phyloP scores from a whole-genome alignment of 1,284 basidiomycete species.

The Marasmius oreades region DNA sequence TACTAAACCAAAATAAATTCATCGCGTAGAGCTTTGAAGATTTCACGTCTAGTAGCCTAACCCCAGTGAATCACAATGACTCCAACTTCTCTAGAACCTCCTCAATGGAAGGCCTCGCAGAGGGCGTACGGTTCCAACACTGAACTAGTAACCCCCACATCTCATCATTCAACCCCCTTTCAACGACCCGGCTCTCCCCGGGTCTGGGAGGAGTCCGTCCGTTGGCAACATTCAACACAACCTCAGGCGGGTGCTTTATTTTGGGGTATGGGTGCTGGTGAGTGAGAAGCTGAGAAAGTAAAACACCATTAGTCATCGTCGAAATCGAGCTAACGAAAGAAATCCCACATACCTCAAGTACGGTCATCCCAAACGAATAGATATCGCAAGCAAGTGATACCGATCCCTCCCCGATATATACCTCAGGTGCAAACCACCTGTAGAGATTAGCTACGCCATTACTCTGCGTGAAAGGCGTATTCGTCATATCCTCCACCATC shows the following conservation, averaged over 20 bases:
- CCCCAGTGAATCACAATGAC: too few relatives aligned
- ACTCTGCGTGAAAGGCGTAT: slow-evolving; percentile 49
- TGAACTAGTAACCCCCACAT: slow-evolving; percentile 41
- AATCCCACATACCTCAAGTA: slow-evolving; percentile 33
- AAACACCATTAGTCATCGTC: not conserved
- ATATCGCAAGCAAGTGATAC: slow-evolving; percentile 46
- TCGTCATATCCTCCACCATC: slow-evolving; percentile 53
- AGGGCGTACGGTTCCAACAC: slow-evolving; percentile 40
- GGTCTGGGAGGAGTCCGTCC: slow-evolving; percentile 43
- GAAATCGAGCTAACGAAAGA: not conserved
- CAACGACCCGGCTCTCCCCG: slow-evolving; percentile 26
- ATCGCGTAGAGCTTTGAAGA: too few relatives aligned
- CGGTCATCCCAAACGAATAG: slow-evolving; percentile 42
- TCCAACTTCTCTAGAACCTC: slow-evolving; percentile 25
- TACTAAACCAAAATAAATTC: too few relatives aligned
- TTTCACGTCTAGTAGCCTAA: too few relatives aligned
- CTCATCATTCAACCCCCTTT: slow-evolving; percentile 42
- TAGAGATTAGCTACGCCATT: slow-evolving; percentile 21
- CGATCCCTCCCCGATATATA: slow-evolving; percentile 37
- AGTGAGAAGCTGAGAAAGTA: slow-evolving; percentile 39
- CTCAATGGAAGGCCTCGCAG: slow-evolving; percentile 38
- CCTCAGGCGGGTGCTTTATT: slow-evolving; percentile 45
- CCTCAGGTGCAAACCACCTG: slow-evolving; percentile 54
- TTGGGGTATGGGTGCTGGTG: slow-evolving; percentile 45
- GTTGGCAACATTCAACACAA: slow-evolving; percentile 39